phyloP scores from a whole-genome alignment of 2,329 filamentous ascomycete species.

The Claviceps monticola region DNA sequence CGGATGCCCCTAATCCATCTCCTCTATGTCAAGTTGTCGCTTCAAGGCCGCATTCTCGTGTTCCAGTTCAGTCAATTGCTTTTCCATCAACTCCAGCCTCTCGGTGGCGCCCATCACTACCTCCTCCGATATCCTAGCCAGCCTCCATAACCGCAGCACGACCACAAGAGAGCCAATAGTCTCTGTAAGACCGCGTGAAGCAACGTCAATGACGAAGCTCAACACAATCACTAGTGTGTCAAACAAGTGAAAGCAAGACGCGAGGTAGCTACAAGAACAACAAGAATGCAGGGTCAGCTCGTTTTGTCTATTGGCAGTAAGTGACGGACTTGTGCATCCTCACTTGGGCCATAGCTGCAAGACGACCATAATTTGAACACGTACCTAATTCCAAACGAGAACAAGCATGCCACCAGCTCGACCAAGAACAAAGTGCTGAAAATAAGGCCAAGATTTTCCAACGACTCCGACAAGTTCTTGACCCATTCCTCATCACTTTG shows the following conservation, averaged over 20 bases:
- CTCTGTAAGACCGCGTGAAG: constrained; percentile 44
- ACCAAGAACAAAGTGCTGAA: constrained; percentile 52
- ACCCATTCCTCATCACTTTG: constrained; percentile 28
- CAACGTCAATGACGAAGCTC: constrained; percentile 47
- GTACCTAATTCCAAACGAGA: constrained; percentile 47
- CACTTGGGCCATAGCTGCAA: not conserved
- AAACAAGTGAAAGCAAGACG: constrained; percentile 46
- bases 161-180: constrained; percentile 54
- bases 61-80: constrained; percentile 37
- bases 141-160: constrained; percentile 51
- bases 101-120: constrained; percentile 49
- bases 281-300: not conserved
- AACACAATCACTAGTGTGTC: constrained; percentile 49
- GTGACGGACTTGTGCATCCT: too few relatives aligned
- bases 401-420: constrained; percentile 44
- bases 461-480: constrained; percentile 17
- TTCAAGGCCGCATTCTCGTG: constrained; percentile 25
- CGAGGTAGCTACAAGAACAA: constrained; percentile 33
- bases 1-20: constrained; percentile 4
- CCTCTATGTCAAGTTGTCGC: constrained; percentile 9
- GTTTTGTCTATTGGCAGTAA: too few relatives aligned
- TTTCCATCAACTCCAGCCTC: constrained; percentile 43
- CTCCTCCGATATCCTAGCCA: constrained; percentile 60
- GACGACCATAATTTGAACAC: constrained; percentile 11
- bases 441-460: constrained; percentile 39